Conservation (phyloP, 768 basidiomycete genomes). For the Cubamyces lactineus region DNA sequence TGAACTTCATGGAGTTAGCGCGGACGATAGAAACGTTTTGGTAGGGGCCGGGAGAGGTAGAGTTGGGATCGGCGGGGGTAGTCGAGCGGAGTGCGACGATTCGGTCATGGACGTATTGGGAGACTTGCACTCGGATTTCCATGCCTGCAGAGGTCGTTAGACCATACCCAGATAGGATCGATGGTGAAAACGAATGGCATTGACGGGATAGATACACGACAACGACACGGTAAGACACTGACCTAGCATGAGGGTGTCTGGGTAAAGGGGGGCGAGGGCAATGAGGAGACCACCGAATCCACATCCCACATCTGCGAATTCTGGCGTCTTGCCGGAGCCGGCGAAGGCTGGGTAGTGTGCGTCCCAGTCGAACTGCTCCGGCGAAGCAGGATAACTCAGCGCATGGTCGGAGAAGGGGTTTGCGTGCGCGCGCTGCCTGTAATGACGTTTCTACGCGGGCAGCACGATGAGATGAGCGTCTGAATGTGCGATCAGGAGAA, state of each 20-base stretch:
- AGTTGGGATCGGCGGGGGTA: constrained; percentile 27
- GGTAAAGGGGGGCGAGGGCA: constrained; percentile 86
- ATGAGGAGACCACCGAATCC: constrained; percentile 96
- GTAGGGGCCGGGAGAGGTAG: constrained; percentile 50
- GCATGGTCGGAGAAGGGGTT: constrained; percentile 89
- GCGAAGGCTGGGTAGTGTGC: constrained; percentile 78
- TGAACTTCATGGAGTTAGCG: constrained; percentile 98
- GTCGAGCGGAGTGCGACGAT: constrained; percentile 89
- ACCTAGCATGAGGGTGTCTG: constrained; percentile 94
- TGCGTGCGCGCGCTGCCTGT: constrained; percentile 81
- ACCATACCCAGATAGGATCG: not conserved
- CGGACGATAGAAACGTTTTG: constrained; percentile 93
- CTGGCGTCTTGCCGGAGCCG: constrained; percentile 65
- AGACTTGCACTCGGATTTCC: constrained; percentile 97
- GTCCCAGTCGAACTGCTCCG: constrained; percentile 78
- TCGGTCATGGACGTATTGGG: constrained; percentile 93
- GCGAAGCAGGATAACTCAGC: constrained; percentile 83
- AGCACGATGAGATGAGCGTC: constrained; percentile 4
- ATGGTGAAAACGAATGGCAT: constrained; percentile 9
- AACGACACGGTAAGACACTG: constrained; percentile 30
- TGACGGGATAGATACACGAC: not conserved
- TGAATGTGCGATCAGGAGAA: not conserved
- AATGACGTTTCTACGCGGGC: constrained; percentile 71
- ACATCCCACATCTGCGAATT: constrained; percentile 97
- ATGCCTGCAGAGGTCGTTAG: constrained; percentile 60